Evolutionary conservation across 495 filamentous ascomycete genomes (phyloP).

Genomic region (Aspergillus affinis): DNA sequence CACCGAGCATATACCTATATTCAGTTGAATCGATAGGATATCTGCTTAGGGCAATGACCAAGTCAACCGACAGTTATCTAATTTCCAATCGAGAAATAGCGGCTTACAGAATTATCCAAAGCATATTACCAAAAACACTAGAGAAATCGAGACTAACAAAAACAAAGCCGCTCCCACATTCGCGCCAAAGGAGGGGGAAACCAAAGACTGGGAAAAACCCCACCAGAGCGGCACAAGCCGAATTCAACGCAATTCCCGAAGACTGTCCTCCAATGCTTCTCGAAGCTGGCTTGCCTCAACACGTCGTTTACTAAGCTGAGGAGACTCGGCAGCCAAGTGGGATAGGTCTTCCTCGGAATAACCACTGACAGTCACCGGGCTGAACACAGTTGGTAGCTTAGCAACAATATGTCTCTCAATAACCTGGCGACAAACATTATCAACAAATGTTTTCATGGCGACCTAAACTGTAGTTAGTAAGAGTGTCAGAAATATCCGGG

Average conservation of each 20-base stretch:
- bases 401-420: conserved; percentile 34
- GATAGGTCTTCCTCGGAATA: conserved; percentile 8
- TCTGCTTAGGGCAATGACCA: no score
- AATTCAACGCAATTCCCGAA: conserved; percentile 11
- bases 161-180: conserved; percentile 5
- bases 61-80: no score
- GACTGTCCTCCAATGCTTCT: conserved; percentile 12
- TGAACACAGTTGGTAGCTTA: conserved; percentile 8
- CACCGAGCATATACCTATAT: no score
- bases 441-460: conserved; percentile 40
- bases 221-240: background rate
- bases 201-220: conserved; percentile 3
- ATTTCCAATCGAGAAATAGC: no score
- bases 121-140: no score
- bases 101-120: no score
- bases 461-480: conserved; percentile 22
- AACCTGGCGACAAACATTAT: conserved; percentile 40
- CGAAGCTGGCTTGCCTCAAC: conserved; percentile 9
- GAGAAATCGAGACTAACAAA: conserved; percentile 1
- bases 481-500: background rate
- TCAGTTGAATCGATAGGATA: no score
- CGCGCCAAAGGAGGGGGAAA: conserved; percentile 3
- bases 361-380: conserved; percentile 6
- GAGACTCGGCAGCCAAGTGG: conserved; percentile 11
- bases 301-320: conserved; percentile 1